These are phyloP conservation scores for Fraxinus angustifolia DNA, from an alignment of 305 asterid species.

Conservation along the genomic window DNA sequence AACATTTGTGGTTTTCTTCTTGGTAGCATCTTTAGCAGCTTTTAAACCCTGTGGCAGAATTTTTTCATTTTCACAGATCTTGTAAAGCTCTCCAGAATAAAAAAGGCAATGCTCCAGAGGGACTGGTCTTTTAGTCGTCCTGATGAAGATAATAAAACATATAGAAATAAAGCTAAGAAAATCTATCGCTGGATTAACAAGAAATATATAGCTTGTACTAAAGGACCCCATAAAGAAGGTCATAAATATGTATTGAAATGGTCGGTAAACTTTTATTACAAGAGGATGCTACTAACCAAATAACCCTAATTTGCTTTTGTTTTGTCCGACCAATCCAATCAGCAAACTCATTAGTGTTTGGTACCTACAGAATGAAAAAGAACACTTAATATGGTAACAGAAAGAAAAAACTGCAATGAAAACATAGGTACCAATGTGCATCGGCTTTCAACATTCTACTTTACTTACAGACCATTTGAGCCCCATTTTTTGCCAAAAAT, in stretches of 20 bases:
- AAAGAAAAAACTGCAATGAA: not conserved
- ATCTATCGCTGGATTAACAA: not conserved
- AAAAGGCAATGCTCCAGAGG: conserved; percentile 95
- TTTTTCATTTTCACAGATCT: conserved; percentile 80
- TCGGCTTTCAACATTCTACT: not conserved
- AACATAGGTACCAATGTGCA: not conserved
- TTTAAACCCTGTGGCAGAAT: conserved; percentile 77
- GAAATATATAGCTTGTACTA: not conserved
- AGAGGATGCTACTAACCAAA: conserved; percentile 65
- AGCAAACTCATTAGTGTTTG: conserved; percentile 94
- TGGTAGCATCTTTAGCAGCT: conserved; percentile 76
- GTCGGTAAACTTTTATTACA: conserved; percentile 20
- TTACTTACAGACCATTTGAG: not conserved
- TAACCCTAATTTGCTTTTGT: conserved; percentile 82
- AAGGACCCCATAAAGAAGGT: conserved; percentile 9
- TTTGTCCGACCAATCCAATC: conserved; percentile 99
- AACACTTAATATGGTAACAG: not conserved
- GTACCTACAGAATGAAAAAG: conserved; percentile 55
- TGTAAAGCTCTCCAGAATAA: conserved; percentile 88
- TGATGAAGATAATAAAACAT: conserved; percentile 30
- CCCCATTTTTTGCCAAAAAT: not conserved
- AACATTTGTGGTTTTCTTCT: conserved; percentile 49
- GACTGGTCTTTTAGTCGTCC: conserved; percentile 96
- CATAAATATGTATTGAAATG: conserved; percentile 13
- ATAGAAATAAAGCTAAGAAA: conserved; percentile 18